Evolutionary conservation across 352 stramenopile genomes (phyloP).

Genomic region (Phytopythium helicoides): DNA sequence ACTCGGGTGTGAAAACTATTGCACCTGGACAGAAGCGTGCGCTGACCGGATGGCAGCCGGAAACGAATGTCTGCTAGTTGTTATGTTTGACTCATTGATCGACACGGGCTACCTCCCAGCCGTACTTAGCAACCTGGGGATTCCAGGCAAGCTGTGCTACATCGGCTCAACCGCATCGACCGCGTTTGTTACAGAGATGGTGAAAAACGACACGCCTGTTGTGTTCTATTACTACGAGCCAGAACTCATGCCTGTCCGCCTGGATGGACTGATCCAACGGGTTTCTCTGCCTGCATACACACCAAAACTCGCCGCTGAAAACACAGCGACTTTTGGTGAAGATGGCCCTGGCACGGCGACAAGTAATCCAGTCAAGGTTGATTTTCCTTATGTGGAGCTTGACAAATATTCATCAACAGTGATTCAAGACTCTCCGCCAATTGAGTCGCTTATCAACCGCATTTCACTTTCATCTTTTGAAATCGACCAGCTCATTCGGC

Average conservation of each 20-base stretch:
- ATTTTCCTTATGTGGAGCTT: conserved; percentile 33
- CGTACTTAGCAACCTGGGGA: conserved; percentile 33
- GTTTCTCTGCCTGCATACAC: conserved; percentile 35
- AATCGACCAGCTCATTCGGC: conserved; percentile 10
- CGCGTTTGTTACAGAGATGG: conserved; percentile 22
- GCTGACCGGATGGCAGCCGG: conserved; percentile 20
- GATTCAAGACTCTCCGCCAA: conserved; percentile 1
- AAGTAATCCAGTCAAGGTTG: conserved; percentile 33
- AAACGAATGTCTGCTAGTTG: conserved; percentile 38
- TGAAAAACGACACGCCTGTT: conserved; percentile 24
- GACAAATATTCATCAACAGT: conserved; percentile 31
- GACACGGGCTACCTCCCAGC: conserved; percentile 42
- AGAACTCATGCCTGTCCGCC: conserved; percentile 31
- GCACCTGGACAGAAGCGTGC: conserved; percentile 43
- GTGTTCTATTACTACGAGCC: conserved; percentile 56
- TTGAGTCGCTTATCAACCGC: conserved; percentile 15
- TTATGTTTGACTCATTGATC: conserved; percentile 33
- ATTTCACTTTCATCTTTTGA: conserved; percentile 18
- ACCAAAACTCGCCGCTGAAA: conserved; percentile 12
- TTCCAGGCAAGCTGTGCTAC: conserved; percentile 44
- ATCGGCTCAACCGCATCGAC: conserved; percentile 17
- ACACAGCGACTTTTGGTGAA: conserved; percentile 41
- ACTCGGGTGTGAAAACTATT: conserved; percentile 40
- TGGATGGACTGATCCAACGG: conserved; percentile 25
- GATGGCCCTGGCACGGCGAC: conserved; percentile 42